A percentile compares a stretch with the other conserved stretches of the same genome.
Evolutionary conservation across 2,329 filamentous ascomycete genomes (phyloP).

Genomic region (Aphanoascus verrucosus): DNA sequence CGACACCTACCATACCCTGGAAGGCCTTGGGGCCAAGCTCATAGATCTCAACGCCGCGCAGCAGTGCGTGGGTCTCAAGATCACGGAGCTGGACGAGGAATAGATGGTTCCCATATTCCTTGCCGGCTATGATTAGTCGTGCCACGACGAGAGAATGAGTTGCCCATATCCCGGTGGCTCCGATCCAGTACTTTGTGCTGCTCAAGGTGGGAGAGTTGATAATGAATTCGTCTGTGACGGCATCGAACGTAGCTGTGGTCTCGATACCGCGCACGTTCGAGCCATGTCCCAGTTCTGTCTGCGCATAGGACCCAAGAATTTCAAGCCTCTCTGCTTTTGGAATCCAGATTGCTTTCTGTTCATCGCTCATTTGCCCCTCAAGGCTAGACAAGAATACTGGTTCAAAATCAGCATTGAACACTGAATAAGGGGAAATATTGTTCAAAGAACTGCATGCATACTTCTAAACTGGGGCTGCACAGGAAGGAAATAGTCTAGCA

Average conservation of each 20-base stretch:
- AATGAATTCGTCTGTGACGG: slow-evolving; percentile 23
- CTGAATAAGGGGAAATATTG: not conserved
- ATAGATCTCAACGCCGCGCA: slow-evolving; percentile 23
- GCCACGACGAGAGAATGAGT: slow-evolving; percentile 26
- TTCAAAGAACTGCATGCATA: not conserved
- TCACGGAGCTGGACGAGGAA: slow-evolving; percentile 25
- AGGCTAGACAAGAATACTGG: slow-evolving; percentile 20
- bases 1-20: slow-evolving; percentile 18
- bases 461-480: slow-evolving; percentile 20
- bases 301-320: slow-evolving; percentile 24
- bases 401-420: not conserved
- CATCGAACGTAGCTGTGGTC: slow-evolving; percentile 26
- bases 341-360: slow-evolving; percentile 21
- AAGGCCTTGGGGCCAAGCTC: slow-evolving; percentile 23
- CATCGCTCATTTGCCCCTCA: slow-evolving; percentile 20
- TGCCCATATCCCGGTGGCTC: slow-evolving; percentile 21
- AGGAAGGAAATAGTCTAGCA: slow-evolving; percentile 20
- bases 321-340: slow-evolving; percentile 20
- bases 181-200: slow-evolving; percentile 26
- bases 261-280: slow-evolving; percentile 25
- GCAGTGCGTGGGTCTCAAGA: slow-evolving; percentile 19
- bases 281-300: slow-evolving; percentile 28
- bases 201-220: slow-evolving; percentile 23
- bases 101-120: slow-evolving; percentile 23
- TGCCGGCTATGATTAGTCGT: slow-evolving; percentile 21